A percentile compares a stretch with the other conserved stretches of the same genome.
phyloP scores from a whole-genome alignment of 768 basidiomycete species.

The Leucocoprinus sp. region DNA sequence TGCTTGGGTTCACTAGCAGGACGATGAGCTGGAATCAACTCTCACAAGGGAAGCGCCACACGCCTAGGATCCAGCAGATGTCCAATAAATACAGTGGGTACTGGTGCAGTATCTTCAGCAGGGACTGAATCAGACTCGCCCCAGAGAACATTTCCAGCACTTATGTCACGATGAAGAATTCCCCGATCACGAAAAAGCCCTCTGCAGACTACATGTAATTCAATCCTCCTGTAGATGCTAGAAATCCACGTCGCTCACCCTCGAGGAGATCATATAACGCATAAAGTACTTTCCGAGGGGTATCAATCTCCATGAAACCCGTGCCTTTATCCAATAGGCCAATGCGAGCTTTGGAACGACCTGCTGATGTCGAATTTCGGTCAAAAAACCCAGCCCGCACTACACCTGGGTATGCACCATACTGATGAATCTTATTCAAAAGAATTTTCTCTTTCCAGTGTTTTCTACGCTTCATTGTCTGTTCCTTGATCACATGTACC shows the following conservation, averaged over 20 bases:
- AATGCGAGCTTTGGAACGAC: neutral
- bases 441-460: neutral
- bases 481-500: neutral
- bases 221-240: neutral
- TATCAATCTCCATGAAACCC: neutral
- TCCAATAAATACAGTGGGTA: neutral
- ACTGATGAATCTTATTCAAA: neutral
- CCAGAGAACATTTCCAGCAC: constrained; percentile 3
- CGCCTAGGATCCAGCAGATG: constrained; percentile 8
- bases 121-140: neutral
- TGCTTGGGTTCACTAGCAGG: neutral
- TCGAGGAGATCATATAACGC: constrained; percentile 12
- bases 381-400: neutral
- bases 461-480: neutral
- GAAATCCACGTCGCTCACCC: neutral
- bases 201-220: neutral
- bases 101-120: neutral
- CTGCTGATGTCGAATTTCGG: too few species aligned
- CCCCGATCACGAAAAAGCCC: constrained; percentile 7
- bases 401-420: neutral
- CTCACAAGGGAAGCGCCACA: neutral
- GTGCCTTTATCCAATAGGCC: neutral
- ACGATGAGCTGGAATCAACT: neutral
- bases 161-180: constrained; percentile 10
- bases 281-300: constrained; percentile 1